Percentiles rank a stretch among this genome's conserved stretches.
These are phyloP conservation scores for Boletus sensibilis DNA, from an alignment of 768 basidiomycete species.

Conservation along the genomic window DNA sequence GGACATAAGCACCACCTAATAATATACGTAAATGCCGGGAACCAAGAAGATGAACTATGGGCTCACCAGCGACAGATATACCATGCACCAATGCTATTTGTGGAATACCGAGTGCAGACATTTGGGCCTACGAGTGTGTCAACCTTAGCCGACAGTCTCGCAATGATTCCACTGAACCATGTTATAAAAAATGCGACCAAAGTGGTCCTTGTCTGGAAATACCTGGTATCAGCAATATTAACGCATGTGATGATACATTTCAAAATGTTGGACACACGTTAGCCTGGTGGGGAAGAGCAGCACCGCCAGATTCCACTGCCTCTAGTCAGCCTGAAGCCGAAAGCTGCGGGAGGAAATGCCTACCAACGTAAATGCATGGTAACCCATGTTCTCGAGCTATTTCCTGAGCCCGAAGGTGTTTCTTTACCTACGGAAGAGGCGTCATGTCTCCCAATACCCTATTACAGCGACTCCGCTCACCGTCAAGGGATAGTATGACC, in stretches of 20 bases:
- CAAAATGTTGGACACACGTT: slow-evolving; percentile 42
- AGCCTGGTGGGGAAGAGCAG: slow-evolving; percentile 88
- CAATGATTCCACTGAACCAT: slow-evolving; percentile 55
- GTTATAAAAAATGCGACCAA: slow-evolving; percentile 96
- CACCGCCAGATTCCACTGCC: slow-evolving; percentile 90
- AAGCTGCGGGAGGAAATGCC: slow-evolving; percentile 22
- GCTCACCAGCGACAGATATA: slow-evolving; percentile 81
- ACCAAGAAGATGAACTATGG: neutral
- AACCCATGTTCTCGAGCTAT: slow-evolving; percentile 88
- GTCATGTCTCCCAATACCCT: neutral
- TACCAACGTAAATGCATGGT: slow-evolving; percentile 91
- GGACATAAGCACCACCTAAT: slow-evolving; percentile 86
- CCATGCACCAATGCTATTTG: slow-evolving; percentile 94
- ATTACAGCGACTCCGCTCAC: slow-evolving; percentile 36
- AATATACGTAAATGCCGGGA: slow-evolving; percentile 6
- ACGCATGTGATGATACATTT: neutral
- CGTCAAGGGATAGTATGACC: slow-evolving; percentile 87
- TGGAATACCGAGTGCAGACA: slow-evolving; percentile 88
- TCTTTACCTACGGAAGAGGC: slow-evolving; percentile 66
- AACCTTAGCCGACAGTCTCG: neutral
- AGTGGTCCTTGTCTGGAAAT: slow-evolving; percentile 94
- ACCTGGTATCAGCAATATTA: slow-evolving; percentile 41
- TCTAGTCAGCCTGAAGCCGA: slow-evolving; percentile 3
- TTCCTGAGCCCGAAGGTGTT: slow-evolving; percentile 92
- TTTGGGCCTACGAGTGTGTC: slow-evolving; percentile 64